These are phyloP conservation scores for Elongisporangium senticosum DNA, from an alignment of 352 stramenopile genomes.

Conservation along the genomic window DNA sequence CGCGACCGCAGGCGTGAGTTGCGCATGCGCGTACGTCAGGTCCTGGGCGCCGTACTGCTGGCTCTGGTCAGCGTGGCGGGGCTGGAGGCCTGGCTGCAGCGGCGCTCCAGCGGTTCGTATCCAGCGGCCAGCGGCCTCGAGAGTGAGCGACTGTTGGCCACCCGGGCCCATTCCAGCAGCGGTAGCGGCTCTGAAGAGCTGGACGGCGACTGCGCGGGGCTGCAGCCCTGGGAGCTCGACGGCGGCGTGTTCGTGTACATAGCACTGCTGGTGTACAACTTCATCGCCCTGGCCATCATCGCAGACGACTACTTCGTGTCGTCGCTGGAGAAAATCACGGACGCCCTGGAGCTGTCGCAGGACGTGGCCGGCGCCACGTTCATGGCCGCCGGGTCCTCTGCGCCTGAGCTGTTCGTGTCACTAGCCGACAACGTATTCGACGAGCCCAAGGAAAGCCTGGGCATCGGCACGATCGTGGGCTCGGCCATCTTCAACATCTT, in stretches of 20 bases:
- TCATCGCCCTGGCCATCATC: constrained; percentile 84
- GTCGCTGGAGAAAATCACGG: constrained; percentile 70
- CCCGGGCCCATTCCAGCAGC: neutral
- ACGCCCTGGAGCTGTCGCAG: constrained; percentile 49
- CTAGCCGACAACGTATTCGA: constrained; percentile 74
- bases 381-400: constrained; percentile 77
- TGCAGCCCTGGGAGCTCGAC: constrained; percentile 44
- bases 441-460: constrained; percentile 56
- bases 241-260: constrained; percentile 63
- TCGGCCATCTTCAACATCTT: constrained; percentile 86
- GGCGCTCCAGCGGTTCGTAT: constrained; percentile 3
- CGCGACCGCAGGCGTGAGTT: neutral
- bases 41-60: constrained; percentile 17
- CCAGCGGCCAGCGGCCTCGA: neutral
- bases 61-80: constrained; percentile 12
- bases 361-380: constrained; percentile 82
- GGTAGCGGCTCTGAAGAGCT: constrained; percentile 5
- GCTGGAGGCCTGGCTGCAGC: constrained; percentile 11
- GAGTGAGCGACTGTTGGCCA: neutral
- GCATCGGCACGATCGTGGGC: constrained; percentile 81
- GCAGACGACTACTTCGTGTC: constrained; percentile 87
- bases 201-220: constrained; percentile 19
- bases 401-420: constrained; percentile 77
- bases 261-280: constrained; percentile 60
- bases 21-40: constrained; percentile 15